Base-by-base conservation (phyloP, 2,329 filamentous ascomycete species). In the Phaeosphaeria sp. region DNA sequence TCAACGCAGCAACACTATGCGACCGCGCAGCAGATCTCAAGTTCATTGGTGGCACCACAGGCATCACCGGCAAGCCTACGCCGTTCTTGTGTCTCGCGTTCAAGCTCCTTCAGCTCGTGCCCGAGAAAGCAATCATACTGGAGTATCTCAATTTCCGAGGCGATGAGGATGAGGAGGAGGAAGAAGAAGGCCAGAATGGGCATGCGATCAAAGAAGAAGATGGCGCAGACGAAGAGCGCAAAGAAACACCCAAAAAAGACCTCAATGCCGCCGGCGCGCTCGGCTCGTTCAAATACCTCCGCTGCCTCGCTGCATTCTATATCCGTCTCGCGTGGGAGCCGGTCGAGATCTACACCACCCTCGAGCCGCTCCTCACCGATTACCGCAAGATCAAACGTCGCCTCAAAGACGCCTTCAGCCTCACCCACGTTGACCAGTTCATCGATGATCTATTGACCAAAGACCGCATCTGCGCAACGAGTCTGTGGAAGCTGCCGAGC, bases 51-150 rank as follows among this genome's bases (percentile, higher is more conserved):
- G 95, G 95, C 66, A 96, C 93, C 5, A 92, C 92, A 71, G 93
- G 93, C 52, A 85, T 87, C 18, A 85, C 88, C 48, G 94, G 97
- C 77, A 91, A 91, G 69, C 94, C 95, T 0, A 92, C 92, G 1
- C 91, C 95, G 0, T 99, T 99, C 72, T 84, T 99, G 23, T 99
- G 95, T 72, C 85, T 99, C 2, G 91, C 91, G 2, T 96, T 99
- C 79, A 99, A 98, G 82, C 84, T 99, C 52, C 85, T 98, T 55
- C 93, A 97, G 80, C 85, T 99, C 10, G 89, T 88, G 23, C 95
- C 95, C 1, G 86, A 87, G 59, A 89, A 91, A 74, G 90, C 89
- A 44, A 86, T 98, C 33, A 81, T 99, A 25, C 78, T 86, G 42
- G 91, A 93, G 72, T 97, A 97, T 76, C 78, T 99, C 27, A 81